Base-by-base conservation (phyloP, 805 yeast species). In the Metschnikowia lochheadii region DNA sequence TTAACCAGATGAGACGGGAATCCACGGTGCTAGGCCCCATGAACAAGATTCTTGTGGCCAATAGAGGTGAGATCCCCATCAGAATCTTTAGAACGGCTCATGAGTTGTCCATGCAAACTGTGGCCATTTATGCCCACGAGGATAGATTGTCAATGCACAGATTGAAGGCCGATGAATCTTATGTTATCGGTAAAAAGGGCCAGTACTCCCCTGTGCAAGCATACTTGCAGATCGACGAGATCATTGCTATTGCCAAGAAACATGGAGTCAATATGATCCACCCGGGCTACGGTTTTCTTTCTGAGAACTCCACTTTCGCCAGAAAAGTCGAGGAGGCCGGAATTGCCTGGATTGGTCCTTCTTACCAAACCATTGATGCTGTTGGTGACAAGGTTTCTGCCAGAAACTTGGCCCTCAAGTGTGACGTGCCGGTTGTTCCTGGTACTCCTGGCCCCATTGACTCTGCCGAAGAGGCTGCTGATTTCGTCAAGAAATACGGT, bases 341-440 rank as follows among this genome's bases (percentile, higher is more conserved):
- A 37, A 86, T 92, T 64, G 88, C 88, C 48, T 92, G 99, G 98
- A 81, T 92, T 58, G 99, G 99, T 23, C 99, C 99, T 29, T 81
- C 90, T 18, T 82, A 86, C 62, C 75, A 76, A 49, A 94, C 95
- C 53, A 92, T 92, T 61, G 97, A 92, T 61, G 74, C 94, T 15
- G 97, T 92, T 31, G 99, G 99, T 68, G 99, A 92, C 74, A 92
- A 92, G 76, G 98, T 94, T 40, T 80, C 89, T 57, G 99, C 99
- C 42, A 83, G 99, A 76, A 81, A 76, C 59, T 78, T 92, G 62
- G 99, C 99, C 48, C 80, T 78, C 45, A 76, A 77, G 57, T 89
- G 89, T 62, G 68, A 82, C 50, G 99, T 92, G 17, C 98, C 99
- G 13, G 86, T 85, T 36, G 97, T 92, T 23, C 99, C 99, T 6